Percentiles rank a stretch among this genome's conserved stretches.
Conservation (phyloP, 371 early-diverging fungal species). For the Mortierella sp. region DNA sequence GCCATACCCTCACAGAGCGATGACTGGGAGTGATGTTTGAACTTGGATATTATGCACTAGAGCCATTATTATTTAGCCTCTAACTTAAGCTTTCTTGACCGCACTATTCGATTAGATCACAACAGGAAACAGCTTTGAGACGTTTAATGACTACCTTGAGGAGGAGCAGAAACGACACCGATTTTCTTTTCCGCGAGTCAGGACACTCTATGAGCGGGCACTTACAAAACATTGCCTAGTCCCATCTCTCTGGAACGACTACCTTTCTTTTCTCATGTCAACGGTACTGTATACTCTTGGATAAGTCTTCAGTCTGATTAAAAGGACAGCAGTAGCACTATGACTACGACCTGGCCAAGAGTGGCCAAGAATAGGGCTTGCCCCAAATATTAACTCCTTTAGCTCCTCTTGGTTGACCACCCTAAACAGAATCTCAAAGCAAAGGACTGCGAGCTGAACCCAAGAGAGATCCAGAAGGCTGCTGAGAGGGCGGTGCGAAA, state of each 20-base stretch:
- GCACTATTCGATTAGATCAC: constrained; percentile 3
- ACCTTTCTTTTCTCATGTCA: constrained; percentile 22
- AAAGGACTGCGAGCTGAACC: constrained; percentile 26
- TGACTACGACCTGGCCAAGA: no score
- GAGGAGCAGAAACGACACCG: constrained; percentile 10
- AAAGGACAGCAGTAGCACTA: no score
- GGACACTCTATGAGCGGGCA: constrained; percentile 43
- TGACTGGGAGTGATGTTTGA: no score
- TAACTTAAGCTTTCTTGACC: no score
- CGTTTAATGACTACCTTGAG: constrained; percentile 23
- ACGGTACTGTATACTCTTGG: constrained; percentile 13
- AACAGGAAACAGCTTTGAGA: constrained; percentile 18
- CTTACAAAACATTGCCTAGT: constrained; percentile 34
- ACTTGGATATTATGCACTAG: no score
- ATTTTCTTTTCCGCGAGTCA: constrained; percentile 14
- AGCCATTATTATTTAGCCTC: no score
- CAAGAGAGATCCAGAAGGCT: constrained; percentile 16
- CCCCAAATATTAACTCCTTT: no score
- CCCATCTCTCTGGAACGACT: constrained; percentile 41
- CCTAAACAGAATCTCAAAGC: constrained; percentile 11
- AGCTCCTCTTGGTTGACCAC: background rate
- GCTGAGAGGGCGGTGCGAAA: constrained; percentile 28
- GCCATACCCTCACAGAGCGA: no score
- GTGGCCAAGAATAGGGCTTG: no score
- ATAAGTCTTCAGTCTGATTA: background rate